Evolutionary conservation across 768 basidiomycete species (phyloP).

Genomic region (Lentinus tigrinus): DNA sequence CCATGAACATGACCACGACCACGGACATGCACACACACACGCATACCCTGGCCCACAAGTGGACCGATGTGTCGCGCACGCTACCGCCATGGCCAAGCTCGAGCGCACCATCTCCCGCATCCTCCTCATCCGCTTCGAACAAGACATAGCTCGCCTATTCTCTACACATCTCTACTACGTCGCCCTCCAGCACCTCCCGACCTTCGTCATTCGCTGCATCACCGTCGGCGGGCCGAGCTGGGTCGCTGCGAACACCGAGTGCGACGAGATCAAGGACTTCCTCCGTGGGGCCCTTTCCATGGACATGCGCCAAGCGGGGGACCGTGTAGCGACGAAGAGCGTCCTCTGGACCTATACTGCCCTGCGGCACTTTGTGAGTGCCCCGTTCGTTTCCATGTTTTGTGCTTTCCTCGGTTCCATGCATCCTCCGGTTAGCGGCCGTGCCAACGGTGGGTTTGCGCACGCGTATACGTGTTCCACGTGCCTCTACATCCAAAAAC

Average conservation of each 20-base stretch:
- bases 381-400: neutral
- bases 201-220: constrained; percentile 63
- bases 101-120: constrained; percentile 69
- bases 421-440: too few relatives aligned
- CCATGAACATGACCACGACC: constrained; percentile 30
- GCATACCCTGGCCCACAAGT: constrained; percentile 45
- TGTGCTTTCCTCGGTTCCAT: too few relatives aligned
- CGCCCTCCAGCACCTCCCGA: constrained; percentile 64
- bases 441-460: too few relatives aligned
- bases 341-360: constrained; percentile 81
- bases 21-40: constrained; percentile 33
- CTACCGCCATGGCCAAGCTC: constrained; percentile 62
- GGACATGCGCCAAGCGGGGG: constrained; percentile 77
- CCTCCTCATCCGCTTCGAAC: constrained; percentile 67
- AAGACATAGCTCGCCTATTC: constrained; percentile 73
- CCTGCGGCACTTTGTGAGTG: constrained; percentile 67
- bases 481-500: too few relatives aligned
- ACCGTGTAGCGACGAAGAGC: constrained; percentile 77
- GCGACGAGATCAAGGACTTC: constrained; percentile 73
- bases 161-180: constrained; percentile 67
- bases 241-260: constrained; percentile 65
- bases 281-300: constrained; percentile 67
- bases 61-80: constrained; percentile 53
- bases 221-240: constrained; percentile 64
- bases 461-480: too few relatives aligned